Percentiles rank a stretch among this genome's conserved stretches.
Conservation (phyloP, 1,284 basidiomycete species). For the Sphagnurus paluster region DNA sequence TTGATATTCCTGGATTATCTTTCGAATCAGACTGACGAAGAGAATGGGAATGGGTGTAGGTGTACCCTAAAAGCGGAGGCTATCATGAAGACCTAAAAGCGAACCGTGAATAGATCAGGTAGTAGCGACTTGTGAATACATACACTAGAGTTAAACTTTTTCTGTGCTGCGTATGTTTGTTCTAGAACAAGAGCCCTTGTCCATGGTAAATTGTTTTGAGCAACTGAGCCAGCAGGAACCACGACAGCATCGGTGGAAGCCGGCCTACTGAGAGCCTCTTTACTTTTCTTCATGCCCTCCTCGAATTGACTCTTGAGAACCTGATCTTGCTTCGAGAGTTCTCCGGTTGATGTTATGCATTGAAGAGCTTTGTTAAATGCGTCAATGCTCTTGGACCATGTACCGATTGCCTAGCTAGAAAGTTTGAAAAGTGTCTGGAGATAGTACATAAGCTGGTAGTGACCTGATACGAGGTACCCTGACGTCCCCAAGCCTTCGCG, state of each 20-base stretch:
- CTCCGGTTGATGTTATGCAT: slow-evolving; percentile 23
- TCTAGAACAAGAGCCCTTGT: slow-evolving; percentile 21
- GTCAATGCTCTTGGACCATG: slow-evolving; percentile 22
- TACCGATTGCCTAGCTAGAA: slow-evolving; percentile 19
- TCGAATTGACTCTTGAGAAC: slow-evolving; percentile 29
- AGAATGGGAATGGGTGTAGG: background rate
- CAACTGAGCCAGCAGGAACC: slow-evolving; percentile 2
- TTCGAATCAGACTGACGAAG: background rate
- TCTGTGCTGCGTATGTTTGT: slow-evolving; percentile 17
- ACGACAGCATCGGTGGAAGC: background rate
- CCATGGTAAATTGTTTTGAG: slow-evolving; percentile 19
- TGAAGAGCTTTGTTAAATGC: slow-evolving; percentile 31
- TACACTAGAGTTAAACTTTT: slow-evolving; percentile 26
- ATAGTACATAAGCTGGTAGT: background rate
- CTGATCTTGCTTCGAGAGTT: slow-evolving; percentile 26
- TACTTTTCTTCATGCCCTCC: slow-evolving; percentile 28
- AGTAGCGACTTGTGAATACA: slow-evolving; percentile 3
- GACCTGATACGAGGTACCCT: slow-evolving; percentile 29
- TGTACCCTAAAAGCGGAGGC: slow-evolving; percentile 27
- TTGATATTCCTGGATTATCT: slow-evolving; percentile 27
- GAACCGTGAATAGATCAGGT: background rate
- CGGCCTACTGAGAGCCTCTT: slow-evolving; percentile 16
- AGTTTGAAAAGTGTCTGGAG: background rate
- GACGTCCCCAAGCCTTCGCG: slow-evolving; percentile 34
- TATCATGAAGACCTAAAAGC: slow-evolving; percentile 32